Base-by-base conservation (phyloP, 305 asterid species). In the Plantago lanceolata region DNA sequence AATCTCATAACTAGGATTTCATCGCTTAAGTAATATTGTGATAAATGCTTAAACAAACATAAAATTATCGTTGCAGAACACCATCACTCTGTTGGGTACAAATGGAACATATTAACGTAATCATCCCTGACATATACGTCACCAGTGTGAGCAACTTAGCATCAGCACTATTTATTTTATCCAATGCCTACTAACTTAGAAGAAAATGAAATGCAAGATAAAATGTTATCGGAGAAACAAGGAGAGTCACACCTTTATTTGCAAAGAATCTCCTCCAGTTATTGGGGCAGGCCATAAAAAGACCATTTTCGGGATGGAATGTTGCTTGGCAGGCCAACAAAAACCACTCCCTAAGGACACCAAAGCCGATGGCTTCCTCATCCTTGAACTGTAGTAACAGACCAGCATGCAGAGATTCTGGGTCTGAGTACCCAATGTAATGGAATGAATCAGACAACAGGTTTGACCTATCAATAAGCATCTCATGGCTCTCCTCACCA, bases 341-440 rank as follows among this genome's bases (percentile, higher is more conserved):
- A 82, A 94, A 90, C 99, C 97, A 93, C 73, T 93, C 99, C 58
- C 97, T 79, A 65, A 90, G 78, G 47, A 93, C 97, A 49, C 99
- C 97, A 49, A 96, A 93, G 19, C 99, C 99, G 4, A 96, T 83
- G 70, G 97, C 92, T 68, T 80, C 88, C 81, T 89, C 96, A 57
- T 84, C 80, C 82, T 82, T 92, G 90, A 91, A 91, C 85, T 80
- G 95, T 93, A 94, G 77, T 59, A 82, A 83, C 51, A 94, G 78
- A 54, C 97, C 95, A 65, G 85, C 76, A 33, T 87, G 97, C 61
- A 94, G 73, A 57, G 85, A 65, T 0, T 69, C 78, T 28, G 81
- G 65, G 8, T 84, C 82, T 48, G 87, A 97, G 64, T 58, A 72
- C 28, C 75, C 77, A 72, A 94, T 82, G 75, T 90, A 84, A 74